Evolutionary conservation across 169 alveolate species (phyloP), one percentile per base, ranked within the genome.

Genomic region (Eimeria acervulina): DNA sequence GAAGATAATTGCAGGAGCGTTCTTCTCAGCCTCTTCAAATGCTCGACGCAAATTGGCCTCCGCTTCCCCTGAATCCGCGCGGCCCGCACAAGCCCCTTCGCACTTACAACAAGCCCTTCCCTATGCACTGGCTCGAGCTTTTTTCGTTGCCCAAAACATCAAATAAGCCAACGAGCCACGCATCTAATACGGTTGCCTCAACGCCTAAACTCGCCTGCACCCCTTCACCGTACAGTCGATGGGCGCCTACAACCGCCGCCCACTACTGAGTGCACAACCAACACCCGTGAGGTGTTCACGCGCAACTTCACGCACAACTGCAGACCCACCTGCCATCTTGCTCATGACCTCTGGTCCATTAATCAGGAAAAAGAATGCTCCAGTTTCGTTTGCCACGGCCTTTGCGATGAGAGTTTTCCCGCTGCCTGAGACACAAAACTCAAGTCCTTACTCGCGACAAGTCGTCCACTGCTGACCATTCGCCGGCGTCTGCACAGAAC

Each of bases 391-490:
- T n/a, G 99, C 99, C 88, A 99, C 99, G 51, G 99, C 99, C 97
- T 99, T 98, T 4, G 99, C 99, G 91, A 99, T 99, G 94, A 99
- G 97, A 15, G 99, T 99, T 97, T 99, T 99, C 63, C 99, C 99
- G 89, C 99, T 98, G 26, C 97, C 97, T 96, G 90, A 31, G 19
- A 42, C 51, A 51, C 61, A 70, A 0, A 42, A 42, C 26, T 38
- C 52, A 7, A 0, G 38, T 23, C 80, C 21, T 31, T 1, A 5
- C n/a, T 28, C 44, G 47, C 3, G 23, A 2, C 23, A 28, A 12
- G 47, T 17, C 47, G 47, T 68, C 33, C 80, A 31, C 47, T 47
- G 33, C 23, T 23, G 33, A 31, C 47, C 42, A n/a, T 68, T 47
- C 7, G 44, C 44, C 23, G 0, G 36, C 47, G 7, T 68, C 31